Conservation (phyloP, 2,329 filamentous ascomycete species). For the Ascochyta pisi region DNA sequence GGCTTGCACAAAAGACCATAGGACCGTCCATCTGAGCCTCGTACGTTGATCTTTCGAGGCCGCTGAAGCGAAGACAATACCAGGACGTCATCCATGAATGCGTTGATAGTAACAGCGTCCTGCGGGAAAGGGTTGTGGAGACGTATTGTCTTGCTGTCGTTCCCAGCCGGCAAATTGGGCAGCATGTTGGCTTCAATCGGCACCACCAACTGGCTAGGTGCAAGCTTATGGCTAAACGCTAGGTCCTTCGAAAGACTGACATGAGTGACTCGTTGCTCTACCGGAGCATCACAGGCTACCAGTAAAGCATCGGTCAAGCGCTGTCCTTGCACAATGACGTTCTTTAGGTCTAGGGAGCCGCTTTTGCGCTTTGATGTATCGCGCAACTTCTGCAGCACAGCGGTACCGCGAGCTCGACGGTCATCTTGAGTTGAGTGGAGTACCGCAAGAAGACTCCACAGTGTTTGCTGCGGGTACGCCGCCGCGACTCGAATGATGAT, state of each 20-base stretch:
- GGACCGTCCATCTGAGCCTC: conserved; percentile 84
- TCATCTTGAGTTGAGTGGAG: conserved; percentile 80
- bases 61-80: conserved; percentile 92
- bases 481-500: conserved; percentile 89
- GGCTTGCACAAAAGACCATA: conserved; percentile 97
- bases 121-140: conserved; percentile 84
- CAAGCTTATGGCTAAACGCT: conserved; percentile 81
- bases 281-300: conserved; percentile 77
- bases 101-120: conserved; percentile 81
- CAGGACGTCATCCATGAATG: conserved; percentile 85
- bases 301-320: conserved; percentile 84
- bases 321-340: conserved; percentile 78
- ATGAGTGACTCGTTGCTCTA: conserved; percentile 72
- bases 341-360: conserved; percentile 69
- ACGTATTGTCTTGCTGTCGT: conserved; percentile 72
- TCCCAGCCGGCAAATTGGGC: conserved; percentile 75
- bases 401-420: conserved; percentile 62
- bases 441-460: conserved; percentile 90
- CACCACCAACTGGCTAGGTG: conserved; percentile 85
- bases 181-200: conserved; percentile 86
- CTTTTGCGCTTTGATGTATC: conserved; percentile 61
- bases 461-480: conserved; percentile 84
- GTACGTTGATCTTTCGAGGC: conserved; percentile 85
- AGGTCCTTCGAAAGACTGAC: conserved; percentile 81
- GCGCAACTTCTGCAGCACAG: conserved; percentile 52